Evolutionary conservation across 163 green algal genomes (phyloP), one percentile per base, ranked within the genome.

Genomic region (Prototheca wickerhamii): DNA sequence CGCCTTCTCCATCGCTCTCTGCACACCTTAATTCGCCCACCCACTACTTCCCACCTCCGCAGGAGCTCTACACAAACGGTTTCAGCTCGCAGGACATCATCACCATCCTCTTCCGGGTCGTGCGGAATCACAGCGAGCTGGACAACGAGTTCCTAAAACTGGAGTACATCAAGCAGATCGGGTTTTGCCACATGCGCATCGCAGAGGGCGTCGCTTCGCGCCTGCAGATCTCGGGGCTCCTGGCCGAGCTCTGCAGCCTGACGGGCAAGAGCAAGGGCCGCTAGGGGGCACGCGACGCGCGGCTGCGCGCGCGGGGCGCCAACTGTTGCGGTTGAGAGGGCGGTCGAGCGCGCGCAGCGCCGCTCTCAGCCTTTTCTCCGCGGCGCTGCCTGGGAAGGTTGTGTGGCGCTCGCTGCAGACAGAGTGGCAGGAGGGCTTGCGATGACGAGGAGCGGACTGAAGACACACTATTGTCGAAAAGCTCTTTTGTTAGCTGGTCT

Each of bases 121-220:
- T 90, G 25, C 87, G 89, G 44, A 94, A 91, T 68, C 79, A 81
- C 20, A 4, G 15, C 25, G 75, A 90, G 50, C 83, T 96, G 76
- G n/a, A n/a, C 20, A 66, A 81, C 15, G 94, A 99, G 75, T 98
- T 90, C 65, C 63, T 98, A 20, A 97, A 98, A 76, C 82, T 99
- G 10, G 92, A 99, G 73, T 98, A 87, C 70, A 91, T 99, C 51
- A 82, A 78, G 81, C 84, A 95, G 72, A 86, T 98, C 32, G 93
- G 93, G 5, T 93, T 96, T 58, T 86, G 70, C 52, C 93, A 98
- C 76, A 91, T 98, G 88, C 77, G 93, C 25, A 91, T 97, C 33
- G 63, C 59, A 4, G 89, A 97, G 33, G 93, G 93, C 28, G 82
- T 96, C 4, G 84, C 83, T 60, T 93, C 85, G 32, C 72, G 84